Percentiles rank a stretch among this genome's conserved stretches.
phyloP scores from a whole-genome alignment of 192 early-diverging fungal genomes.

The Rhizoclosmatium globosum region DNA sequence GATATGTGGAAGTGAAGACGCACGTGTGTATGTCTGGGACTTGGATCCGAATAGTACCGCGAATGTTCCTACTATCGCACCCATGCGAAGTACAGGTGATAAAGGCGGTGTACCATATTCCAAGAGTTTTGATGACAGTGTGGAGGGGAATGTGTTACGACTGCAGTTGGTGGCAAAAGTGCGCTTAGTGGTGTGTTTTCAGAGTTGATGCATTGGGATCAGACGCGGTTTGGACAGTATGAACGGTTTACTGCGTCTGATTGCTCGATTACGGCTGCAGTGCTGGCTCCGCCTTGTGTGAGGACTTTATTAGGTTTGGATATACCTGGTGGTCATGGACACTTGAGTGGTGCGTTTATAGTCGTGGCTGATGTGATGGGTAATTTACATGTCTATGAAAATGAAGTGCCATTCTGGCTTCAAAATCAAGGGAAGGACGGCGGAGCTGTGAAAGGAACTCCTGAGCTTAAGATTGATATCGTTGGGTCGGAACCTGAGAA shows the following conservation, averaged over 20 bases:
- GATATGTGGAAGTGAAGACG: constrained; percentile 84
- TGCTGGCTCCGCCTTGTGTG: constrained; percentile 23
- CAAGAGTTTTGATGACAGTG: constrained; percentile 7
- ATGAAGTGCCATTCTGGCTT: constrained; percentile 8
- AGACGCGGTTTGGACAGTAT: constrained; percentile 12
- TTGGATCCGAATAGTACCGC: constrained; percentile 29
- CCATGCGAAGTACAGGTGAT: background rate
- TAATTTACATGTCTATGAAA: constrained; percentile 32
- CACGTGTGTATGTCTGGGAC: constrained; percentile 70
- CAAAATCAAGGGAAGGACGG: background rate
- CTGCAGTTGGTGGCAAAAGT: constrained; percentile 17
- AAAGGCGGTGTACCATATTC: background rate
- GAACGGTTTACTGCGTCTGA: constrained; percentile 24
- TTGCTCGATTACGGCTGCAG: constrained; percentile 1
- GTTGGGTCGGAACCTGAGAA: background rate
- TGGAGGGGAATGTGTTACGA: background rate
- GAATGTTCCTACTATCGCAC: background rate
- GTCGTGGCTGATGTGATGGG: constrained; percentile 25
- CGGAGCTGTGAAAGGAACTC: background rate
- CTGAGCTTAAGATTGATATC: background rate
- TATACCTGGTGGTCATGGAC: background rate
- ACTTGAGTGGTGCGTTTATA: constrained; percentile 26
- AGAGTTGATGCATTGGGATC: constrained; percentile 34
- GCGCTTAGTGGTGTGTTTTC: constrained; percentile 25
- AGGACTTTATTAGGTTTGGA: constrained; percentile 25